Evolutionary conservation across 2,329 filamentous ascomycete species (phyloP), one percentile per base, ranked within the genome.

Genomic region (Diaporthe sp.): DNA sequence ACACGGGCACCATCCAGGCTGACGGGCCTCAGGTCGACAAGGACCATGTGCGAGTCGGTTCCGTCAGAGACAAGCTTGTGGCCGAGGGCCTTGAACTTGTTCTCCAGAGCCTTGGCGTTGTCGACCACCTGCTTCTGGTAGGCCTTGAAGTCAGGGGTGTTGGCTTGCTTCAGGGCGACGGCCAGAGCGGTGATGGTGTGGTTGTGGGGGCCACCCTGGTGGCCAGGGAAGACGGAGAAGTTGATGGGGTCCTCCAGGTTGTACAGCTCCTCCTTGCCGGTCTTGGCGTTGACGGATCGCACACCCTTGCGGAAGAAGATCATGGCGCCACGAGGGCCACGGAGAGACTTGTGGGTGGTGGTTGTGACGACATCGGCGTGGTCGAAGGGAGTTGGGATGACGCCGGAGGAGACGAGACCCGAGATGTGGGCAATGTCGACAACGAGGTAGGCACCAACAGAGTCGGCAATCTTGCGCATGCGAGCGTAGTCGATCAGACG

Each of bases 281-380:
- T 93, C 91, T 98, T 98, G 86, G 94, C 88, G 84, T 98, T 95
- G 73, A 94, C 94, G 82, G 94, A 95, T 82, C 96, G 94, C 77
- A 98, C 93, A 78, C 97, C 97, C 90, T 98, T 98, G 87, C 97
- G 95, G 93, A 96, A 99, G 92, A 99, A 99, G 88, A 99, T 99
- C 97, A 99, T 99, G 84, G 97, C 97, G 83, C 97, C 97, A 85
- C 97, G 95, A 76, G 97, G 97, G 76, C 97, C 97, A 86, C 97
- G 95, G 80, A 99, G 94, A 74, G 96, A 98, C 91, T 99, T 99
- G 92, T 99, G 97, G 63, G 97, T 99, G 78, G 97, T 99, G 78
- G 97, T 99, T 78, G 97, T 99, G 81, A 99, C 97, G 75, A 99
- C 94, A 84, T 99, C 97, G 79, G 97, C 96, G 85, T 98, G 89